phyloP scores from a whole-genome alignment of 306 rosid species.

The Acacia confusa region DNA sequence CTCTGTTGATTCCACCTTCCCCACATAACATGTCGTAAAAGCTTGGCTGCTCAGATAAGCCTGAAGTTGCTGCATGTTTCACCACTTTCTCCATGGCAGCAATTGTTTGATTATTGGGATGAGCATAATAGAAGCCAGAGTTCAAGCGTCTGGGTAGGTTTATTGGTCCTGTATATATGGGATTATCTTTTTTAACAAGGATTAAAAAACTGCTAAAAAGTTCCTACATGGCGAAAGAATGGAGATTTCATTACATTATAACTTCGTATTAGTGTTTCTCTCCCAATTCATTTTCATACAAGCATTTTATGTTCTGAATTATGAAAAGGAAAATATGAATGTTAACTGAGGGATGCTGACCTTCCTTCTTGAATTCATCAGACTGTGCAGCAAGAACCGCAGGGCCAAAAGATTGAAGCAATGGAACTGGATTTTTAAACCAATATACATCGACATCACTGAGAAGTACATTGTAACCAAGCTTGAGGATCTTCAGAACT shows the following conservation, averaged over 20 bases:
- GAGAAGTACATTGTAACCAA: constrained; percentile 88
- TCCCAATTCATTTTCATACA: background rate
- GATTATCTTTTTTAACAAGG: background rate
- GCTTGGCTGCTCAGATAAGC: constrained; percentile 94
- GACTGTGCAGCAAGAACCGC: constrained; percentile 77
- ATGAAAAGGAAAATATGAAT: constrained; percentile 14
- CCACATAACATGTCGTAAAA: constrained; percentile 89
- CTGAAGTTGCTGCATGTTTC: constrained; percentile 83
- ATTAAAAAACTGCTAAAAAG: background rate
- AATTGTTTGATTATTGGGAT: constrained; percentile 67
- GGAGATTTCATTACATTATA: background rate
- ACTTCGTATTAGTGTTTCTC: background rate
- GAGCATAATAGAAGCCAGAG: constrained; percentile 94
- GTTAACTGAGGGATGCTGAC: constrained; percentile 39
- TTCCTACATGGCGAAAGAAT: background rate
- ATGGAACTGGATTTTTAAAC: constrained; percentile 79
- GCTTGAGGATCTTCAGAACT: constrained; percentile 75
- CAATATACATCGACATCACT: constrained; percentile 91
- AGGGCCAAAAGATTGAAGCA: constrained; percentile 67
- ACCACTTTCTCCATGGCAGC: constrained; percentile 88
- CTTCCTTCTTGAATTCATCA: constrained; percentile 78
- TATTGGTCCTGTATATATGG: constrained; percentile 58
- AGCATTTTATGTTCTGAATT: constrained; percentile 2
- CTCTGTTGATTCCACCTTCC: constrained; percentile 67
- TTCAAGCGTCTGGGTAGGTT: constrained; percentile 94